These are phyloP conservation scores for Neocucurbitaria cava DNA, from an alignment of 2,329 filamentous ascomycete species.

Conservation along the genomic window DNA sequence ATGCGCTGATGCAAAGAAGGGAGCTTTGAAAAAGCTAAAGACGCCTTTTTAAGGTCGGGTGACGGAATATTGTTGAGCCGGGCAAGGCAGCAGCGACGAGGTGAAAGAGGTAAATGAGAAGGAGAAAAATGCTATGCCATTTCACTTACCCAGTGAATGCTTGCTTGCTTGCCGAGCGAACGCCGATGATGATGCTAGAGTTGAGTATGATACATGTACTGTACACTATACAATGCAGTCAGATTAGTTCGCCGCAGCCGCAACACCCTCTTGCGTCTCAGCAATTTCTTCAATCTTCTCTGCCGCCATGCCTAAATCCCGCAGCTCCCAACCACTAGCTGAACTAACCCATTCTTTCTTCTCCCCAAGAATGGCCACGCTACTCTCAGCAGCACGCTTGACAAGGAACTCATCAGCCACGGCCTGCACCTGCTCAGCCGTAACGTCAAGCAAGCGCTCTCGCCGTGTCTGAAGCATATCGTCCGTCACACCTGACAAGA, in stretches of 20 bases:
- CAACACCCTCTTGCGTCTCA: conserved; percentile 23
- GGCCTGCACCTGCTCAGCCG: conserved; percentile 76
- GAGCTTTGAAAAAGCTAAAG: background rate
- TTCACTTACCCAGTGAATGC: conserved; percentile 18
- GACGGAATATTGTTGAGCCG: background rate
- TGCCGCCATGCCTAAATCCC: conserved; percentile 70
- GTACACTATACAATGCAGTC: conserved; percentile 15
- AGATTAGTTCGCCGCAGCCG: conserved; percentile 17
- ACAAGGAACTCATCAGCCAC: conserved; percentile 85
- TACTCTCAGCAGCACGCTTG: conserved; percentile 68
- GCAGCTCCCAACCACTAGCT: conserved; percentile 74
- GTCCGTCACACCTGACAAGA: conserved; percentile 83
- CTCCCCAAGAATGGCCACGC: conserved; percentile 79
- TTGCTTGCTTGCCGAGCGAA: background rate
- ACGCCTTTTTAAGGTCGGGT: background rate
- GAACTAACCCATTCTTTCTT: conserved; percentile 74
- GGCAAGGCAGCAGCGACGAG: too few relatives aligned
- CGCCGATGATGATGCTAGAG: conserved; percentile 22
- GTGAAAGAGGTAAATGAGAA: background rate
- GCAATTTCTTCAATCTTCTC: conserved; percentile 36
- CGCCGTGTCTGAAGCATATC: conserved; percentile 88
- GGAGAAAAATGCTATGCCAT: conserved; percentile 15
- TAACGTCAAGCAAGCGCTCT: conserved; percentile 86
- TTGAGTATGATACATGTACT: conserved; percentile 21
- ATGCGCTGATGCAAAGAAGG: conserved; percentile 1